phyloP scores from a whole-genome alignment of 371 early-diverging fungal species.

The Mortierella sp. region DNA sequence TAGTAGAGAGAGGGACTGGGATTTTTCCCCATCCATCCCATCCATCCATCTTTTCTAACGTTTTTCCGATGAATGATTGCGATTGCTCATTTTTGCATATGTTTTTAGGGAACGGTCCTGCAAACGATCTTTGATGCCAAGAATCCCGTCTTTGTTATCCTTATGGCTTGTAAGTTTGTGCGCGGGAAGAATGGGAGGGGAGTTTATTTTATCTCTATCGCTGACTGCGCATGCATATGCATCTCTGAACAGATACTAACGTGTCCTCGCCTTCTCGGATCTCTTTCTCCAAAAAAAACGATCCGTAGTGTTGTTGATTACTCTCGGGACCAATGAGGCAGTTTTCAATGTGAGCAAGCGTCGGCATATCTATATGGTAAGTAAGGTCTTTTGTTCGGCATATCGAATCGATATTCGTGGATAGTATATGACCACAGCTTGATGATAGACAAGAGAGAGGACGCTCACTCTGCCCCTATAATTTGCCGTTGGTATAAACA shows the following conservation, averaged over 20 bases:
- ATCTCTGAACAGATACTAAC: background rate
- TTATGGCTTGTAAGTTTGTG: conserved; percentile 73
- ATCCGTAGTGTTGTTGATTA: conserved; percentile 58
- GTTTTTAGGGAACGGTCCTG: conserved; percentile 67
- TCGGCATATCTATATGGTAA: conserved; percentile 70
- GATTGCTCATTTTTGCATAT: background rate
- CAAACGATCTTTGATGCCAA: conserved; percentile 74
- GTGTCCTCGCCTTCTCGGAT: background rate
- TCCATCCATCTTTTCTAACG: background rate
- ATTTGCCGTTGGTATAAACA: background rate
- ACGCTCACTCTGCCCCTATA: background rate
- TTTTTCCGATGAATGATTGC: no score
- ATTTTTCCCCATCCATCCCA: no score
- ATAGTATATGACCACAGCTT: no score
- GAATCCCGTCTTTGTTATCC: conserved; percentile 65
- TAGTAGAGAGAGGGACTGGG: background rate
- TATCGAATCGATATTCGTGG: no score
- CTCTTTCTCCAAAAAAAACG: background rate
- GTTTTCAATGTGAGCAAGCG: conserved; percentile 72
- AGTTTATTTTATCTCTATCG: no score
- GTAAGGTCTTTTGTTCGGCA: no score
- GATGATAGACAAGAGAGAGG: background rate
- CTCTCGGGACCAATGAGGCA: conserved; percentile 68
- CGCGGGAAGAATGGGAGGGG: no score
- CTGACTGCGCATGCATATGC: background rate